Evolutionary conservation across 2,329 filamentous ascomycete species (phyloP).

Genomic region (Zasmidium citrigriseum): DNA sequence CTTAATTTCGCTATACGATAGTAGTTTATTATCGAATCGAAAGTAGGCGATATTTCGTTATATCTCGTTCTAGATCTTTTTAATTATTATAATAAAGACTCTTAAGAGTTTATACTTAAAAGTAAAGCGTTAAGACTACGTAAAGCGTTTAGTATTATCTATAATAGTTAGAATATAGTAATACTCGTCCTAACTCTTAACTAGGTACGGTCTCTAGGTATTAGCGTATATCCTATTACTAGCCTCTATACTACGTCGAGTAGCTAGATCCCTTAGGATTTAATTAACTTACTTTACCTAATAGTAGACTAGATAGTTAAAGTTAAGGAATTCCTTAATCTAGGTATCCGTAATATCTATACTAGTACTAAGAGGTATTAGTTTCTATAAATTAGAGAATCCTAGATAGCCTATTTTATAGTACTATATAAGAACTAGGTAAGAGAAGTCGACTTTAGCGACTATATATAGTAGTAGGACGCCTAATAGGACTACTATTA

Average conservation of each 20-base stretch:
- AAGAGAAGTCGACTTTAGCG: not conserved
- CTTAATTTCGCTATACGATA: not conserved
- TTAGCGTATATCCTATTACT: conserved; percentile 2
- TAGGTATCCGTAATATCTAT: not conserved
- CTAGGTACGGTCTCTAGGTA: conserved; percentile 2
- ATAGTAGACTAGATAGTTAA: not conserved
- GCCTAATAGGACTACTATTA: not conserved
- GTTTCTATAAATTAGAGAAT: not conserved
- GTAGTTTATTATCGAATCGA: conserved; percentile 2
- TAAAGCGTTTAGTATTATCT: conserved; percentile 1
- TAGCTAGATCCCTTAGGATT: conserved; percentile 1
- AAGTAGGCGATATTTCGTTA: not conserved
- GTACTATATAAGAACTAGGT: conserved; percentile 2
- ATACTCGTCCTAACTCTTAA: not conserved
- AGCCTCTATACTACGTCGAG: not conserved
- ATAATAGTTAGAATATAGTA: not conserved
- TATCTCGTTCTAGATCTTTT: too few relatives aligned
- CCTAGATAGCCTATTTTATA: conserved; percentile 2
- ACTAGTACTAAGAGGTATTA: not conserved
- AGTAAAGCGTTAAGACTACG: not conserved
- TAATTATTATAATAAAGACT: too few relatives aligned
- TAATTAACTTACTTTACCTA: not conserved
- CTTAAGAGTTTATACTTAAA: not conserved
- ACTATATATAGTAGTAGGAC: not conserved
- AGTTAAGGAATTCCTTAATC: conserved; percentile 1